These are phyloP conservation scores for Eimeria necatrix DNA, from an alignment of 169 alveolate species.

Conservation along the genomic window DNA sequence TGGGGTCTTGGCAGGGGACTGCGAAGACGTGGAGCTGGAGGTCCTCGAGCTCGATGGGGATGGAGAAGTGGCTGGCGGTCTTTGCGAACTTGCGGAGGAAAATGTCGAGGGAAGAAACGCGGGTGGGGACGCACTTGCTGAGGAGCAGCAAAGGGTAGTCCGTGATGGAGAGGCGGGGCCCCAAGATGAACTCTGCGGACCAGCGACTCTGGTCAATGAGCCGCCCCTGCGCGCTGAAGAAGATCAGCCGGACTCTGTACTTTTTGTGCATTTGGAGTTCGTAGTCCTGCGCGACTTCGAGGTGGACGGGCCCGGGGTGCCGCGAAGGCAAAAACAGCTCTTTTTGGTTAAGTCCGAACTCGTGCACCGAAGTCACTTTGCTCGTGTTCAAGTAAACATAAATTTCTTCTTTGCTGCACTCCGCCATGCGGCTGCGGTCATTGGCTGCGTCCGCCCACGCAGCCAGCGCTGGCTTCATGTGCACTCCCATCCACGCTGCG, in stretches of 20 bases:
- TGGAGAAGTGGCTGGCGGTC: slow-evolving; percentile 82
- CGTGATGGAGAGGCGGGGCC: slow-evolving; percentile 79
- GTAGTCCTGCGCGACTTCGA: slow-evolving; percentile 62
- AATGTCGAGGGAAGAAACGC: slow-evolving; percentile 83
- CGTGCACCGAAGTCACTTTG: slow-evolving; percentile 68
- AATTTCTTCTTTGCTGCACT: slow-evolving; percentile 47
- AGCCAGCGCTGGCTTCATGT: slow-evolving; percentile 81
- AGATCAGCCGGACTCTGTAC: slow-evolving; percentile 59
- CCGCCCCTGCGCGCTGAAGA: slow-evolving; percentile 60
- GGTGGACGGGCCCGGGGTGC: slow-evolving; percentile 80
- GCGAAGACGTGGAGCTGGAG: slow-evolving; percentile 83
- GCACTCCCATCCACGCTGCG: slow-evolving; percentile 80
- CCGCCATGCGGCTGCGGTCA: not conserved
- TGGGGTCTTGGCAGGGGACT: slow-evolving; percentile 61
- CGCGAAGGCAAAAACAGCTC: slow-evolving; percentile 83
- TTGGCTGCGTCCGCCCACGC: slow-evolving; percentile 75
- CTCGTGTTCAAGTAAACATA: slow-evolving; percentile 61
- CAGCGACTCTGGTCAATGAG: slow-evolving; percentile 75
- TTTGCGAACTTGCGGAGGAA: slow-evolving; percentile 83
- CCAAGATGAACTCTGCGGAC: slow-evolving; percentile 85
- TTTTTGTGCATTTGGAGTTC: slow-evolving; percentile 27
- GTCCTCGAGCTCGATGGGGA: slow-evolving; percentile 82
- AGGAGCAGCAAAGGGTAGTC: slow-evolving; percentile 82
- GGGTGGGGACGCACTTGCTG: slow-evolving; percentile 80
- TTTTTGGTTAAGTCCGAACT: slow-evolving; percentile 84